These are phyloP conservation scores for Knoxia roxburghii DNA, from an alignment of 257 asterid genomes.

Conservation along the genomic window DNA sequence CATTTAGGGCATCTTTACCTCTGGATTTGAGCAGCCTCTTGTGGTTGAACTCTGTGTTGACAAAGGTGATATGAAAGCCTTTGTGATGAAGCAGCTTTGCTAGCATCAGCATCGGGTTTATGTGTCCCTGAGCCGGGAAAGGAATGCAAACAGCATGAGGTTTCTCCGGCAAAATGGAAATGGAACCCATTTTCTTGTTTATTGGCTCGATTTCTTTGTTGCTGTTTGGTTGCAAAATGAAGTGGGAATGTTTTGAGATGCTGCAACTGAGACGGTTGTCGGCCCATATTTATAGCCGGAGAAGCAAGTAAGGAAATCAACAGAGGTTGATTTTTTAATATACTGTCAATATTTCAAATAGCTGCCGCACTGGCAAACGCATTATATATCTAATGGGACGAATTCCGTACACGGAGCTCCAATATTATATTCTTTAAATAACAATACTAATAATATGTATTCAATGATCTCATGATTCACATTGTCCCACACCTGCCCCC, in stretches of 20 bases:
- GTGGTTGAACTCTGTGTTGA: conserved; percentile 26
- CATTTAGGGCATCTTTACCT: conserved; percentile 22
- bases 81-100: conserved; percentile 32
- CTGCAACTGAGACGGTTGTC: too few relatives aligned
- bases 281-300: conserved; percentile 6
- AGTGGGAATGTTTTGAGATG: too few relatives aligned
- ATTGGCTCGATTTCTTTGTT: too few relatives aligned
- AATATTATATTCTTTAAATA: too few relatives aligned
- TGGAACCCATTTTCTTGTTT: conserved; percentile 20
- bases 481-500: too few relatives aligned
- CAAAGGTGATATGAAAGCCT: conserved; percentile 28
- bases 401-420: too few relatives aligned
- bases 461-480: too few relatives aligned
- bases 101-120: conserved; percentile 26
- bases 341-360: too few relatives aligned
- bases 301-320: not conserved
- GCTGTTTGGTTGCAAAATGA: not conserved
- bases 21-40: conserved; percentile 24
- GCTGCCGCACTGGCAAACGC: too few relatives aligned
- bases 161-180: conserved; percentile 10
- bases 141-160: conserved; percentile 35
- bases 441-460: too few relatives aligned
- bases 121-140: conserved; percentile 34
- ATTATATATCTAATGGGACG: too few relatives aligned
- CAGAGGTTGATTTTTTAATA: too few relatives aligned